Evolutionary conservation across 192 early-diverging fungal species (phyloP), one percentile per base, ranked within the genome.

Genomic region (Backusella morwellensis): DNA sequence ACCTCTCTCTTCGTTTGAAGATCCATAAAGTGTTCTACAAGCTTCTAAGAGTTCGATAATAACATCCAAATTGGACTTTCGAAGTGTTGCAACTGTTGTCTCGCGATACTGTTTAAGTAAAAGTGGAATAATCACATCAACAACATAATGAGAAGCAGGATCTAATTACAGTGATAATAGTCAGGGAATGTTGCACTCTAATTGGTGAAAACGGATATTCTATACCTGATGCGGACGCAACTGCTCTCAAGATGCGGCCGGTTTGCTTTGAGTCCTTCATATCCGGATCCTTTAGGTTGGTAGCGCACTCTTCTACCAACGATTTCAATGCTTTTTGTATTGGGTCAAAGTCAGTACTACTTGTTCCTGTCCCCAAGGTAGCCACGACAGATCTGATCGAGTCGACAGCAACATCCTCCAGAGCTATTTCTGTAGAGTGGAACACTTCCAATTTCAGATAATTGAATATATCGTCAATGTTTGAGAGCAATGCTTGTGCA

Each of bases 381-480:
- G 90, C 84, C 2, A 94, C 86, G 11, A 96, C 82, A 21, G 83
- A 82, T 38, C 83, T 82, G 42, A 95, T 79, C 26, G 88, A 81
- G 15, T 83, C 83, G 34, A 97, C 81, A 0, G 95, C 94, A 3
- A 91, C 87, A 1, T 86, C 81, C 74, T 92, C 90, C 9, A 93
- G 85, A 8, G 86, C 80, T 9, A 91, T 89, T 75, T 95, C 92
- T 68, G 91, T 87, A 1, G 93, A 86, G 86, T 95, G 91, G 73
- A 94, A 88, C 19, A 96, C 89, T 82, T 95, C 93, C 54, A 92
- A 87, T 69, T 91, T 90, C 40, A 94, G 83, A 36, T 84, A 85
- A 66, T 93, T 92, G 80, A 95, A 93, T 34, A 99, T 79, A 21
- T 89, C 84, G 66, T 93, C 89, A 34, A 95, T 77, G 72, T 94